Conservation (phyloP, 345 rosid species). For the Populus ilicifolia region DNA sequence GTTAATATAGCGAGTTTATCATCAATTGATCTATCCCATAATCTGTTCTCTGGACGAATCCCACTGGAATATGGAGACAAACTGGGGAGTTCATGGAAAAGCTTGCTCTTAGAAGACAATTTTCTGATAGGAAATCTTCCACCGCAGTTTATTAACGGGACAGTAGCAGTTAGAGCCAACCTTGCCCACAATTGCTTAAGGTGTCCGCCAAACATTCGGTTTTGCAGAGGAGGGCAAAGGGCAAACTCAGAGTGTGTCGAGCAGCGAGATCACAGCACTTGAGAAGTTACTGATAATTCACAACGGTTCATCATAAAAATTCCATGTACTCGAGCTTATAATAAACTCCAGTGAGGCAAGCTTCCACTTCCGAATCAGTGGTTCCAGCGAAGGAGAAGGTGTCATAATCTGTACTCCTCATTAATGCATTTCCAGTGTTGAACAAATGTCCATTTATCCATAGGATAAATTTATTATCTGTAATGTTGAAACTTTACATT, state of each 20-base stretch:
- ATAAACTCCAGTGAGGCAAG: background rate
- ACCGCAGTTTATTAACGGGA: slow-evolving; percentile 20
- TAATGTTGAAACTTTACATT: background rate
- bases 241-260: slow-evolving; percentile 35
- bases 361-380: background rate
- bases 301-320: background rate
- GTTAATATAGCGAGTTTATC: slow-evolving; percentile 34
- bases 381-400: background rate
- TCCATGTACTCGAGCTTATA: background rate
- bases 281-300: background rate
- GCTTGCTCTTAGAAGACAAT: slow-evolving; percentile 28
- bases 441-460: background rate
- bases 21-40: slow-evolving; percentile 40
- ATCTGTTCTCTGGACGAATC: slow-evolving; percentile 40
- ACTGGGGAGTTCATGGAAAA: slow-evolving; percentile 42
- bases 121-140: slow-evolving; percentile 47
- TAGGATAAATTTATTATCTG: background rate
- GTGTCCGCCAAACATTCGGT: slow-evolving; percentile 27
- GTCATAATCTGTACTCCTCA: background rate
- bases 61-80: slow-evolving; percentile 37
- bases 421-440: background rate
- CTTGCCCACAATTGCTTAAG: slow-evolving; percentile 49
- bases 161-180: slow-evolving; percentile 35
- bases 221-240: slow-evolving; percentile 50
- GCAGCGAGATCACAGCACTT: background rate